Evolutionary conservation across 129 eudicot species (phyloP).

Genomic region (Ambrosia artemisiifolia): DNA sequence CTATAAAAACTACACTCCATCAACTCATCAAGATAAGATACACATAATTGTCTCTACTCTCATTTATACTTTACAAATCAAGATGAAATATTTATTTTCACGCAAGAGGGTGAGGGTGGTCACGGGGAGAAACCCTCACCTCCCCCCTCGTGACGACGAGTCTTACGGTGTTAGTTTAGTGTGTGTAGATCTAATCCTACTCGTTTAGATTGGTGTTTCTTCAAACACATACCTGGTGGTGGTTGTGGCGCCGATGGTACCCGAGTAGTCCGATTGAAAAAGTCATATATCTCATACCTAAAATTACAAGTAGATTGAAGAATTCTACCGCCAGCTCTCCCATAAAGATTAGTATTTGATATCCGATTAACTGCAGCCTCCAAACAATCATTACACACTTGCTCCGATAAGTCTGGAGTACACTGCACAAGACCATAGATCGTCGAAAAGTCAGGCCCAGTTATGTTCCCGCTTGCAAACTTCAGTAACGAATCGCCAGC

Average conservation of each 20-base stretch:
- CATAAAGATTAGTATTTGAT: background rate
- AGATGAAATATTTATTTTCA: too few species aligned
- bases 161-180: too few species aligned
- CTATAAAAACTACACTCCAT: too few species aligned
- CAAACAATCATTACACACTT: background rate
- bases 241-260: too few species aligned
- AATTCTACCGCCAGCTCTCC: constrained; percentile 7
- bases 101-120: too few species aligned
- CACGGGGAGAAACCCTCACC: too few species aligned
- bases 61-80: too few species aligned
- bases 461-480: background rate
- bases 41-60: too few species aligned
- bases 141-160: too few species aligned
- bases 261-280: background rate
- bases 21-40: too few species aligned
- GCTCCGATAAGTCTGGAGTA: background rate
- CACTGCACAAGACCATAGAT: background rate
- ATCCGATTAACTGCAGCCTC: background rate
- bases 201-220: too few species aligned
- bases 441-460: background rate
- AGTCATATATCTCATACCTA: background rate
- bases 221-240: background rate
- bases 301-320: constrained; percentile 7
- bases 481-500: background rate
- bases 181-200: too few species aligned